Percentiles rank a stretch among this genome's conserved stretches.
Evolutionary conservation across 768 basidiomycete genomes (phyloP).

Genomic region (Leucosporidium scottii): DNA sequence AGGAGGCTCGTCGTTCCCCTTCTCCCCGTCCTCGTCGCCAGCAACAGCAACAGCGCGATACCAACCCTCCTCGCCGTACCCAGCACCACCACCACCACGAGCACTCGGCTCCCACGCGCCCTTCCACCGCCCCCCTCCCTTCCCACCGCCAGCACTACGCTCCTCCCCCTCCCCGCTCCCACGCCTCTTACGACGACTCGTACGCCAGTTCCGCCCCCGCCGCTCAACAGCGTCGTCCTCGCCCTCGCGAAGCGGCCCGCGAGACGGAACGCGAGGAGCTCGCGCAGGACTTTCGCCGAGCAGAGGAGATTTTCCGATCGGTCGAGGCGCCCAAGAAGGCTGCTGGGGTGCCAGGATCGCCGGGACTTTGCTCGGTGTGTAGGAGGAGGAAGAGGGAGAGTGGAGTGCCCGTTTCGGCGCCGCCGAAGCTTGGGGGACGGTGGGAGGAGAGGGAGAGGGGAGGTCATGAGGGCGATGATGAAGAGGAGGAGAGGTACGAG

Average conservation of each 20-base stretch:
- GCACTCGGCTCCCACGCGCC: background rate
- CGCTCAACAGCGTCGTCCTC: background rate
- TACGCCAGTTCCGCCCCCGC: background rate
- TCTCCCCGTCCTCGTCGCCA: background rate
- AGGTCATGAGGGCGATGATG: conserved; percentile 1
- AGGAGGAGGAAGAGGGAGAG: conserved; percentile 4
- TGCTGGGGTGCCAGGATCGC: background rate
- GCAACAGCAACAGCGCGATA: background rate
- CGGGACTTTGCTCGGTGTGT: conserved; percentile 9
- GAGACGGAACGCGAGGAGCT: background rate
- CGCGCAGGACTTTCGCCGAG: background rate
- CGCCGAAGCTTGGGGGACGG: conserved; percentile 19
- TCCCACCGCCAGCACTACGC: background rate
- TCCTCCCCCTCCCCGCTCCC: background rate
- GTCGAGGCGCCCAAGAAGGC: background rate
- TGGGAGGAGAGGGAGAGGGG: conserved; percentile 12
- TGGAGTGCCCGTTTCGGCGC: background rate
- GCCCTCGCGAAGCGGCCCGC: background rate
- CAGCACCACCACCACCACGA: background rate
- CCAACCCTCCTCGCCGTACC: background rate
- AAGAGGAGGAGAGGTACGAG: conserved; percentile 11
- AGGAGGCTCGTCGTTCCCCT: background rate
- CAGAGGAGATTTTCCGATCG: background rate
- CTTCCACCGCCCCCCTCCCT: conserved; percentile 3
- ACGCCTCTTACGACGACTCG: background rate